Percentiles rank a stretch among this genome's conserved stretches.
These are phyloP conservation scores for Cordyceps farinosa DNA, from an alignment of 2,329 filamentous ascomycete genomes.

Conservation along the genomic window DNA sequence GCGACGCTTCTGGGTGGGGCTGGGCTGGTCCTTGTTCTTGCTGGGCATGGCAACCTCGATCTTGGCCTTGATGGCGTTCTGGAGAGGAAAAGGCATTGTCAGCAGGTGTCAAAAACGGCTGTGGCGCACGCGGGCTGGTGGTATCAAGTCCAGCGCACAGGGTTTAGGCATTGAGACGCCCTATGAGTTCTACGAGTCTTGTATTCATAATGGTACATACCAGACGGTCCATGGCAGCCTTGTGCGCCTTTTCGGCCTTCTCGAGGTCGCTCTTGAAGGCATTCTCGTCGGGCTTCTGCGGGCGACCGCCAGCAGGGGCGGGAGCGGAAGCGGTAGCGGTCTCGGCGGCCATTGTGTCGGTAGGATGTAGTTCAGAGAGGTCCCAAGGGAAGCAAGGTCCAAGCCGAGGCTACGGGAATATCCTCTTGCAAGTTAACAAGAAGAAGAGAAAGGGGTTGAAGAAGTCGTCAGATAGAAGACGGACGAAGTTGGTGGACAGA, in stretches of 20 bases:
- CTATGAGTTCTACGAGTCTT: not conserved
- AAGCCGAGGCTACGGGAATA: conserved; percentile 1
- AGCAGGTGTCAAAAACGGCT: conserved; percentile 17
- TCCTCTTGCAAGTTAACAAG: conserved; percentile 9
- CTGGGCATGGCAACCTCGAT: conserved; percentile 76
- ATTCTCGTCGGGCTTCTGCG: conserved; percentile 83
- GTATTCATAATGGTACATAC: conserved; percentile 28
- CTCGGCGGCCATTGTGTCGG: conserved; percentile 43
- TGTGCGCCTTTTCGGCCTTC: conserved; percentile 82
- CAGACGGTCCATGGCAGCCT: conserved; percentile 63
- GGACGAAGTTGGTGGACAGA: conserved; percentile 14
- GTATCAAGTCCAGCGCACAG: not conserved
- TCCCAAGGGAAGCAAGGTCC: conserved; percentile 13
- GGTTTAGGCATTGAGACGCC: not conserved
- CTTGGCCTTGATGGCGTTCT: conserved; percentile 87
- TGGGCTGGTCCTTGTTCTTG: conserved; percentile 73
- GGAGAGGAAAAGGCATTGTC: conserved; percentile 23
- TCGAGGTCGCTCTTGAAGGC: conserved; percentile 75
- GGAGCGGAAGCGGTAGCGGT: conserved; percentile 44
- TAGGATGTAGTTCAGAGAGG: conserved; percentile 19
- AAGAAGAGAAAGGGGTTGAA: conserved; percentile 5
- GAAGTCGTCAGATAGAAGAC: conserved; percentile 8
- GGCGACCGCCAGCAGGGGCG: conserved; percentile 51
- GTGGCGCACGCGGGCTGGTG: conserved; percentile 2
- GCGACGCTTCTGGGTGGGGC: conserved; percentile 75